Base-by-base conservation (phyloP, 768 basidiomycete genomes). In the Inosperma sp. region DNA sequence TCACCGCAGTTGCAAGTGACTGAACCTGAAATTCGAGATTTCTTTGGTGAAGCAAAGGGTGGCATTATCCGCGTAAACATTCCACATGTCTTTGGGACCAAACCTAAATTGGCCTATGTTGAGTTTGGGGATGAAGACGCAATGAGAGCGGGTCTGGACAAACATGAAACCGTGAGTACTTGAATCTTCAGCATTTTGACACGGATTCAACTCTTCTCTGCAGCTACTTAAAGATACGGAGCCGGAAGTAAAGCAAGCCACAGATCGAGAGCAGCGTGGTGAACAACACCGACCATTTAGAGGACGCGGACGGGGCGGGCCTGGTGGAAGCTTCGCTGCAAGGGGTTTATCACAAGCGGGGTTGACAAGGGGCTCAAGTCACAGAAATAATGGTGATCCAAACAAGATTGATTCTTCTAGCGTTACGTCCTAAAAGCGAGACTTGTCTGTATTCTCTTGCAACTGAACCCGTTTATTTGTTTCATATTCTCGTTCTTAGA, bases 81-180 rank as follows among this genome's bases (percentile, higher is more conserved):
- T 52, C 87, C 86, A 0, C 56, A 67, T 56, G 51, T 65, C 10
- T 74, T 68, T 57, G 58, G 67, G 4, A 78, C 79, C 8, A 79
- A 83, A 39, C 68, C 73, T 48, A 81, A 76, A 56, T 73, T 92
- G 50, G 88, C 83, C 2, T 96, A 92, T 62, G 81, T 96, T 46
- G 93, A 95, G 62, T 96, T 95, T 67, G 86, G 82, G 4, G 88
- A 90, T 59, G 91, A 94, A 60, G 88, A 86, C 39, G 74, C 83
- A 8, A 89, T 93, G 88, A 88, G 81, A 58, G 78, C 74, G 16
- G 93, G 86, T 0, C 69, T 94, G 17, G 83, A 80, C 51, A 86
- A 83, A 59, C 85, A 88, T 56, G 78, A 76, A 21, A 82, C 83
- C 66, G 91, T 92, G 55, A 51, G 77, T 68, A 21, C 22, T 52